phyloP scores from a whole-genome alignment of 1,139 yeast genomes.

The Yamadazyma diddensiae region DNA sequence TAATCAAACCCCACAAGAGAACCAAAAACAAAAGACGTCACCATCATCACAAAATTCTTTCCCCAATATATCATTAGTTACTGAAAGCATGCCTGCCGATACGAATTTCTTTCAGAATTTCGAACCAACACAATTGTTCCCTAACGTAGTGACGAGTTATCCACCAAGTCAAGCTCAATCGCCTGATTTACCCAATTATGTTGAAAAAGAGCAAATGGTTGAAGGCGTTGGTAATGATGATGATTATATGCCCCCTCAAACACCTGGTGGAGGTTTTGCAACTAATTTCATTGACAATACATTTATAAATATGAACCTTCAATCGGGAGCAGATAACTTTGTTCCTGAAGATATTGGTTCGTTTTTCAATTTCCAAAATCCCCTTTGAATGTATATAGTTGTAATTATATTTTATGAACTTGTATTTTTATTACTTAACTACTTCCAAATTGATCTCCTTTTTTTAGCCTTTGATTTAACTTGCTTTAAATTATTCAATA shows the following conservation, averaged over 20 bases:
- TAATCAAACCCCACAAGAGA: constrained; percentile 1
- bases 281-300: constrained; percentile 47
- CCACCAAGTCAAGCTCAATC: constrained; percentile 42
- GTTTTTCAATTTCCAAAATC: constrained; percentile 22
- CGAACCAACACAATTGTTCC: constrained; percentile 51
- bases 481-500: constrained; percentile 35
- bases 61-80: constrained; percentile 47
- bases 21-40: constrained; percentile 21
- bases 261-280: constrained; percentile 33
- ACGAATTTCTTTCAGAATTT: constrained; percentile 45
- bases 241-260: constrained; percentile 18
- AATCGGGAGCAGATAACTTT: constrained; percentile 34
- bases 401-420: constrained; percentile 1
- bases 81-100: constrained; percentile 41
- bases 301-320: constrained; percentile 45
- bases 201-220: constrained; percentile 6
- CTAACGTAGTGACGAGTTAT: constrained; percentile 29
- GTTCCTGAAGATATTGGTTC: constrained; percentile 34
- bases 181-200: constrained; percentile 10
- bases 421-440: constrained; percentile 2
- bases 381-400: constrained; percentile 1
- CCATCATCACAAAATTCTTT: constrained; percentile 42
- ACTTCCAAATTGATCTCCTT: constrained; percentile 16
- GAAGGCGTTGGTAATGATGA: constrained; percentile 6
- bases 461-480: constrained; percentile 20